A percentile compares a stretch with the other conserved stretches of the same genome.
phyloP scores from a whole-genome alignment of 257 asterid species.

The Solanum pinnatisectum region DNA sequence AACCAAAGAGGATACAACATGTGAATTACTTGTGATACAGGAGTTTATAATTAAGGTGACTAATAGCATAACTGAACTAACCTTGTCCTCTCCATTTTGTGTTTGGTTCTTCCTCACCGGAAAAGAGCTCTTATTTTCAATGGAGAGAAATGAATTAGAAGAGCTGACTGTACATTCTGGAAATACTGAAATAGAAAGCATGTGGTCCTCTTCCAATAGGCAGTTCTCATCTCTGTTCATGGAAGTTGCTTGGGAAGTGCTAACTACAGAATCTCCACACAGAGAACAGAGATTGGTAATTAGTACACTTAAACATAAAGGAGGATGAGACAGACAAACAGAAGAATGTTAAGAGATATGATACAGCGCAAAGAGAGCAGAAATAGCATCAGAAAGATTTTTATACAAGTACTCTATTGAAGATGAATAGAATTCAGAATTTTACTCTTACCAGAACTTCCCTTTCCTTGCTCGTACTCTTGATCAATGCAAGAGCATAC shows the following conservation, averaged over 20 bases:
- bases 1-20: background rate
- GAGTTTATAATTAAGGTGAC: background rate
- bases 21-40: background rate
- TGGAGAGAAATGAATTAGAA: constrained; percentile 13
- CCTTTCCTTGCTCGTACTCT: constrained; percentile 9
- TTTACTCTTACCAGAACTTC: constrained; percentile 1
- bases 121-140: constrained; percentile 10
- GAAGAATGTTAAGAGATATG: background rate
- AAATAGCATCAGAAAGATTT: background rate
- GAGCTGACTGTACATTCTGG: constrained; percentile 9
- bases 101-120: constrained; percentile 15
- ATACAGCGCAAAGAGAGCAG: background rate
- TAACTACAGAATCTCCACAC: background rate
- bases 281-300: background rate
- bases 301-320: background rate
- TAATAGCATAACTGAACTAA: constrained; percentile 3
- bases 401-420: background rate
- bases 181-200: constrained; percentile 5
- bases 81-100: constrained; percentile 29
- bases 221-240: constrained; percentile 15
- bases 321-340: background rate
- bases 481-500: constrained; percentile 11
- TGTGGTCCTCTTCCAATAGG: constrained; percentile 12
- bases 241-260: constrained; percentile 8
- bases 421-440: background rate